These are phyloP conservation scores for Fragilaria crotonensis DNA, from an alignment of 108 stramenopile species.

Conservation along the genomic window DNA sequence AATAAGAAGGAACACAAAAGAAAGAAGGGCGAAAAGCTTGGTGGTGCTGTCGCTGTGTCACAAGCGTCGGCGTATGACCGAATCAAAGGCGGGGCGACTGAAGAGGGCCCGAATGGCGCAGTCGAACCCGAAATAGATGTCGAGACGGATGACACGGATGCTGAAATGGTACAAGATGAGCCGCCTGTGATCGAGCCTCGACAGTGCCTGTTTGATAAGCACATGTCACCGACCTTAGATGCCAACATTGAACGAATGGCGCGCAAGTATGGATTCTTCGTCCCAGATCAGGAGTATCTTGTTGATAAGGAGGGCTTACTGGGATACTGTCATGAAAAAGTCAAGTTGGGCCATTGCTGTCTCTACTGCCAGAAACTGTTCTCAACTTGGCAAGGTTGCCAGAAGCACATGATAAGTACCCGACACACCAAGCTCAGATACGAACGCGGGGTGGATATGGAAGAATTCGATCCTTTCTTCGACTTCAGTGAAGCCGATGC, in stretches of 20 bases:
- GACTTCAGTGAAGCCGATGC: slow-evolving; percentile 78
- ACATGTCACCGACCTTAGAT: slow-evolving; percentile 40
- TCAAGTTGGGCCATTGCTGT: slow-evolving; percentile 88
- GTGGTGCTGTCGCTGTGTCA: slow-evolving; percentile 9
- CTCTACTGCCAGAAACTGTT: slow-evolving; percentile 89
- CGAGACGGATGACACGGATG: slow-evolving; percentile 8
- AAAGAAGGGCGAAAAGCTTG: slow-evolving; percentile 22
- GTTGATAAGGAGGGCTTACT: slow-evolving; percentile 63
- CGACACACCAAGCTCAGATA: slow-evolving; percentile 87
- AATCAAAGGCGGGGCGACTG: slow-evolving; percentile 13
- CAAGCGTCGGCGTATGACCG: slow-evolving; percentile 25
- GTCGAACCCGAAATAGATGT: slow-evolving; percentile 2
- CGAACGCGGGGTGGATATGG: slow-evolving; percentile 82
- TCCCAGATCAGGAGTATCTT: slow-evolving; percentile 89
- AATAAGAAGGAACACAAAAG: slow-evolving; percentile 21
- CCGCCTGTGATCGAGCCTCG: slow-evolving; percentile 71
- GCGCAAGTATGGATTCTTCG: slow-evolving; percentile 75
- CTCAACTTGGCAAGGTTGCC: slow-evolving; percentile 55
- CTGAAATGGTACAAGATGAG: slow-evolving; percentile 42
- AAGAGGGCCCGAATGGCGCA: neutral
- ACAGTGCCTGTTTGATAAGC: slow-evolving; percentile 82
- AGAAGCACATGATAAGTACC: slow-evolving; percentile 78
- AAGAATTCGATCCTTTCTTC: slow-evolving; percentile 95
- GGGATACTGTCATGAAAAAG: slow-evolving; percentile 91
- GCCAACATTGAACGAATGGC: slow-evolving; percentile 71